These are phyloP conservation scores for Cyberlindnera veronae DNA, from an alignment of 805 yeast genomes.

Conservation along the genomic window DNA sequence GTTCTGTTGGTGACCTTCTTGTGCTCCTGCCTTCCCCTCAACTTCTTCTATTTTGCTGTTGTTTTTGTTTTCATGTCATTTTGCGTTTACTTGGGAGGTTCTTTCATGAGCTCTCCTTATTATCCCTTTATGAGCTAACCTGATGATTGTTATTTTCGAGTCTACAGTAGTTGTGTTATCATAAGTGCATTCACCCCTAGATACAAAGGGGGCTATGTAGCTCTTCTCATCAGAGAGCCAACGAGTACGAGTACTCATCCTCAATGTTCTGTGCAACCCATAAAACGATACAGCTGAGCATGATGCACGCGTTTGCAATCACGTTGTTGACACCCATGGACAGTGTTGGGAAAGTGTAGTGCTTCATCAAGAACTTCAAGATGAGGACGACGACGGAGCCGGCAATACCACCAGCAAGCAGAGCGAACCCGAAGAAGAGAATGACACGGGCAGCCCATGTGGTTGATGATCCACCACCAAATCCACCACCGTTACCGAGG, in stretches of 20 bases:
- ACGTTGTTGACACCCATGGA: constrained; percentile 94
- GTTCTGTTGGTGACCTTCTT: no score
- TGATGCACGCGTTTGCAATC: constrained; percentile 68
- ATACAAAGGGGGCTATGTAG: not conserved
- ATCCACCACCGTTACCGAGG: constrained; percentile 31
- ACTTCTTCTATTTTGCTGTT: no score
- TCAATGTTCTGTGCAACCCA: constrained; percentile 97
- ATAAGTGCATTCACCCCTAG: not conserved
- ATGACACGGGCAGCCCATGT: constrained; percentile 95
- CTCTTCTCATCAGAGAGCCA: constrained; percentile 52
- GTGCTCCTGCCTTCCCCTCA: no score
- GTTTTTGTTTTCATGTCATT: no score
- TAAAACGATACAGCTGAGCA: constrained; percentile 83
- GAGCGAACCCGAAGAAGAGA: constrained; percentile 85
- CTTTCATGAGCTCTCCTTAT: no score
- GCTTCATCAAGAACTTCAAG: constrained; percentile 76
- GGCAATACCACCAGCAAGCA: constrained; percentile 90
- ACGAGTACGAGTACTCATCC: constrained; percentile 91
- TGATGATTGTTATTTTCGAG: no score
- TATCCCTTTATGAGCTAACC: no score
- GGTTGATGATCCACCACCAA: constrained; percentile 42
- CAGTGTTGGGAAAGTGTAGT: constrained; percentile 78
- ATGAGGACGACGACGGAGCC: constrained; percentile 89
- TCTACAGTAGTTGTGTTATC: not conserved
- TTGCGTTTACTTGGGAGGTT: no score